Percentiles rank a stretch among this genome's conserved stretches.
Conservation (phyloP, 495 filamentous ascomycete species). For the Xylaria acuta region DNA sequence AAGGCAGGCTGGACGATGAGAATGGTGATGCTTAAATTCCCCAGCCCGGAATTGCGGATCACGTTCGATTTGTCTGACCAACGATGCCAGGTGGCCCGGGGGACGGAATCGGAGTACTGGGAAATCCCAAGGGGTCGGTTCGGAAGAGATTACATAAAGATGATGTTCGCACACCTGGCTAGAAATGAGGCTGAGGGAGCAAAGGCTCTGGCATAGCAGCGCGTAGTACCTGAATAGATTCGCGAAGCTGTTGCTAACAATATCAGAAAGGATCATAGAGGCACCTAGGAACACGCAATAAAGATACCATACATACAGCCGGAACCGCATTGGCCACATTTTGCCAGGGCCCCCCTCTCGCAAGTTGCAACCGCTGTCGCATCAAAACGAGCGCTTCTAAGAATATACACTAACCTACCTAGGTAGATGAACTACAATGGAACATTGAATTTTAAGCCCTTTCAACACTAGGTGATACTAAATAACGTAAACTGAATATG, state of each 20-base stretch:
- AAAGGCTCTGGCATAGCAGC: neutral
- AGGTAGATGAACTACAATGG: neutral
- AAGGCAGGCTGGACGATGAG: slow-evolving; percentile 9
- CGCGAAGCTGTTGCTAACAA: neutral
- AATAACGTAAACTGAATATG: neutral
- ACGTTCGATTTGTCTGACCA: neutral
- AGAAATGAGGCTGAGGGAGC: neutral
- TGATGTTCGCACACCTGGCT: neutral
- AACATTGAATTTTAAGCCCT: neutral
- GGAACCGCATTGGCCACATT: neutral
- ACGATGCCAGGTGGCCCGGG: neutral
- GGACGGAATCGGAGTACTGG: neutral
- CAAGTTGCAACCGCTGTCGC: no score
- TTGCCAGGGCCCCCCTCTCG: neutral
- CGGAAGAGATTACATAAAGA: neutral
- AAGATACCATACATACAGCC: neutral
- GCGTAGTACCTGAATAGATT: neutral
- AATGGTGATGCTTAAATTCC: neutral
- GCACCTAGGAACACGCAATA: neutral
- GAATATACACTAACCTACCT: neutral
- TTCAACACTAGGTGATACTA: neutral
- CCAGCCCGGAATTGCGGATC: slow-evolving; percentile 4
- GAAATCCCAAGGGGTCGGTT: neutral
- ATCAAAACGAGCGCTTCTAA: neutral
- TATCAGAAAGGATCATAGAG: neutral